A percentile compares a stretch with the other conserved stretches of the same genome.
phyloP scores from a whole-genome alignment of 768 basidiomycete species.

The Kwoniella botswanensis region DNA sequence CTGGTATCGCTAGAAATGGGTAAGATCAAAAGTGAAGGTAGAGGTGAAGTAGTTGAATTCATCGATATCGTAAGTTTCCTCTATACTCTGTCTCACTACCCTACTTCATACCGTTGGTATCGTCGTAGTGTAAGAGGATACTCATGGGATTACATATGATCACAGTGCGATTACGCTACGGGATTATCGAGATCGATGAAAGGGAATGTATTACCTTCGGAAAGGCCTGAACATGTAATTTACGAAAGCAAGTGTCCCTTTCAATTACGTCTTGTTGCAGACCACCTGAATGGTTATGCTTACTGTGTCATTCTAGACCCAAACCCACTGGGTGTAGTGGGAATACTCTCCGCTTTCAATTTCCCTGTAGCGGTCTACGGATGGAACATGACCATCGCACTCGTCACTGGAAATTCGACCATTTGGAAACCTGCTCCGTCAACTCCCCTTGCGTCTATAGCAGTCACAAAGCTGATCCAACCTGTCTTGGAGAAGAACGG shows the following conservation, averaged over 20 bases:
- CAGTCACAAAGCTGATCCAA: constrained; percentile 82
- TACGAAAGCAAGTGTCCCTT: constrained; percentile 69
- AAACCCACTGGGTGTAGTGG: constrained; percentile 79
- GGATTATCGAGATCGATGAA: constrained; percentile 95
- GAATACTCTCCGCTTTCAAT: constrained; percentile 89
- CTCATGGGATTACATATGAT: too few species aligned
- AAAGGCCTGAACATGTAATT: constrained; percentile 87
- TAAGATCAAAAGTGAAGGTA: constrained; percentile 85
- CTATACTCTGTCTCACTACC: neutral
- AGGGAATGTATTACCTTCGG: constrained; percentile 82
- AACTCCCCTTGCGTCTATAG: constrained; percentile 81
- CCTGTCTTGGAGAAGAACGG: constrained; percentile 79
- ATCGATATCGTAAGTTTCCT: constrained; percentile 78
- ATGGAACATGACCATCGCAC: constrained; percentile 87
- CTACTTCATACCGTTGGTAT: constrained; percentile 3
- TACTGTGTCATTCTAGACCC: constrained; percentile 66
- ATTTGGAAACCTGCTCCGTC: constrained; percentile 94
- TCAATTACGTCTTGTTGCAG: neutral
- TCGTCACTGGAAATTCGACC: constrained; percentile 73
- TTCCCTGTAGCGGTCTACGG: constrained; percentile 66
- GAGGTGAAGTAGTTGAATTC: constrained; percentile 93
- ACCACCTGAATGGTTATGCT: constrained; percentile 15
- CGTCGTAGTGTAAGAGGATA: too few species aligned
- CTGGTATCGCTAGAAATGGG: constrained; percentile 62
- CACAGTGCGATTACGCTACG: constrained; percentile 89